Conservation (phyloP, 352 stramenopile species). For the Phytophthora aleatoria region DNA sequence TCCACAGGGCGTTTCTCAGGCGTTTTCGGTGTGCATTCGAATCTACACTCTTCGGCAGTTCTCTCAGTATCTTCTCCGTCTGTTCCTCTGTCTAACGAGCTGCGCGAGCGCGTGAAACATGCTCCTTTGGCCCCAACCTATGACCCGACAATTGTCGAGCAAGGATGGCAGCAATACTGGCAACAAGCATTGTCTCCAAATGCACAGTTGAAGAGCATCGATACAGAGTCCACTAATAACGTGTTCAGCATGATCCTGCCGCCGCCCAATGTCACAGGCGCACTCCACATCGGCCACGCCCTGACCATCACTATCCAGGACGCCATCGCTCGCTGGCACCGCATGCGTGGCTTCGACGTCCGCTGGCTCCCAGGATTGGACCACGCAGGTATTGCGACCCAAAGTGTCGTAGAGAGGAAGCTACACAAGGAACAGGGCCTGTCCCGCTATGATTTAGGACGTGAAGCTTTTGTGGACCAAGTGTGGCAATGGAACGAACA, state of each 20-base stretch:
- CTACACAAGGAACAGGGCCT: conserved; percentile 94
- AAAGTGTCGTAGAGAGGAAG: conserved; percentile 99
- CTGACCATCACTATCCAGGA: conserved; percentile 98
- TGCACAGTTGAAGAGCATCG: conserved; percentile 18
- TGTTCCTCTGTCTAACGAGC: conserved; percentile 45
- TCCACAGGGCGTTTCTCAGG: conserved; percentile 1
- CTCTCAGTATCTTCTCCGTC: conserved; percentile 5
- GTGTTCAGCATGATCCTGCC: conserved; percentile 91
- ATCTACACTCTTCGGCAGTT: conserved; percentile 7
- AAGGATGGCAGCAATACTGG: conserved; percentile 78
- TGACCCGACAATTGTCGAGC: conserved; percentile 67
- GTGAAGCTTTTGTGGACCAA: conserved; percentile 96
- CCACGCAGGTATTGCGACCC: conserved; percentile 99
- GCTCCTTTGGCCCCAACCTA: conserved; percentile 63
- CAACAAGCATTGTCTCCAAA: conserved; percentile 48
- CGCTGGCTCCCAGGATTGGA: conserved; percentile 98
- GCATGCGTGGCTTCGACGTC: conserved; percentile 97
- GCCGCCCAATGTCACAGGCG: conserved; percentile 98
- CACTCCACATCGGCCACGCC: conserved; percentile 97
- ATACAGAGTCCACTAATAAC: conserved; percentile 9
- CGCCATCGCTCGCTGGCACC: conserved; percentile 95
- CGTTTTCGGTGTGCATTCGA: neutral
- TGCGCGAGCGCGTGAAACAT: conserved; percentile 56
- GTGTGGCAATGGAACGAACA: conserved; percentile 99
- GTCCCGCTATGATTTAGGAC: conserved; percentile 94